Evolutionary conservation across 2,329 filamentous ascomycete genomes (phyloP), one percentile per base, ranked within the genome.

Genomic region (Hypoxylon sp.): DNA sequence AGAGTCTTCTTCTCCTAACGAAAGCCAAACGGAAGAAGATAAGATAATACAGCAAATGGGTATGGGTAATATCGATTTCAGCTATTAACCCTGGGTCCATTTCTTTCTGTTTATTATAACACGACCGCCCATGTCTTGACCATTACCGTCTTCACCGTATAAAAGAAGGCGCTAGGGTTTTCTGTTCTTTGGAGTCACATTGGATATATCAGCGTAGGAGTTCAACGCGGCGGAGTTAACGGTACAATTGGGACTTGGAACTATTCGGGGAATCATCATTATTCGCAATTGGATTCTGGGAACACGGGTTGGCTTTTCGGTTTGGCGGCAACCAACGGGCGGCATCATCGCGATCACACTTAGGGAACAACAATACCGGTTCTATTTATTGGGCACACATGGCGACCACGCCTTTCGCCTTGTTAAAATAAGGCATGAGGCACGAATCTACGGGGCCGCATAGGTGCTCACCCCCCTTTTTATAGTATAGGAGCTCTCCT

Each of bases 1-100:
- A 58, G 71, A 68, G 74, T 78, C 73, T 67, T 79, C 62, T 72
- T 79, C 61, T 72, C 66, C 78, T 61, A 72, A 79, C 65, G 74
- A 77, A 61, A 75, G 73, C 63, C 72, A 74, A 63, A 68, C 81
- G 25, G 82, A 85, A 70, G 83, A 85, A 73, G 84, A 83, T 64
- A 89, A 82, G 80, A 83, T 81, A 80, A 83, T 86, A 72, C 82
- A 86, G 41, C 81, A 85, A 67, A 81, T 90, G 80, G 87, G 85
- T 65, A 83, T 90, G 80, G 87, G 85, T 65, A 83, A 86, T 75
- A 85, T 90, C 72, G 87, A 90, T 78, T 87, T 90, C 69, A 89
- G 84, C 77, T 89, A 90, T 73, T 90, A 81, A 85, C 46, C 50
- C 36, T 23, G 53, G 51, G 38, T 53, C 50, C 46, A 17, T 56